phyloP scores from a whole-genome alignment of 495 filamentous ascomycete species.

The Aspergillus incahuasiensis region DNA sequence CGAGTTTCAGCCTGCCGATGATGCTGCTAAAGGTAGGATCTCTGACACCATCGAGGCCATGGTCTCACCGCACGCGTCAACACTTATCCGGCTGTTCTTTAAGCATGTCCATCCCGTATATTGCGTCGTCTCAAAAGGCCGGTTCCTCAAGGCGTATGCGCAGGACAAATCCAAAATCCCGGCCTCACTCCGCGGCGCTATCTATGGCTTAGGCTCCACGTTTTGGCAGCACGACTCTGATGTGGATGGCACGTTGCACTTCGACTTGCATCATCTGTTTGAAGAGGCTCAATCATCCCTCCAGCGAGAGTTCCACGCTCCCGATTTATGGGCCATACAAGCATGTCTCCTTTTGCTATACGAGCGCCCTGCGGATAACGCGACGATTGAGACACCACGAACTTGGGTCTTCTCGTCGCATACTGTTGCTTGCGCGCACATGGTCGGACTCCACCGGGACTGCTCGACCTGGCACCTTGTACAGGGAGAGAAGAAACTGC shows the following conservation, averaged over 20 bases:
- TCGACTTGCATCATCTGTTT: slow-evolving; percentile 5
- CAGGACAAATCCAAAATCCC: not conserved
- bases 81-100: slow-evolving; percentile 1
- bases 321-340: slow-evolving; percentile 2
- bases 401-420: slow-evolving; percentile 2
- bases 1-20: slow-evolving; percentile 3
- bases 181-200: not conserved
- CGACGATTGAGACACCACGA: slow-evolving; percentile 5
- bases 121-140: slow-evolving; percentile 4
- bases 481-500: not conserved
- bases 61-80: slow-evolving; percentile 3
- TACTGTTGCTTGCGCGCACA: slow-evolving; percentile 3
- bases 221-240: slow-evolving; percentile 5
- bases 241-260: not conserved
- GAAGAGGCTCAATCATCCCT: slow-evolving; percentile 4
- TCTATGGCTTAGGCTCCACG: not conserved
- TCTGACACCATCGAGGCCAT: slow-evolving; percentile 3
- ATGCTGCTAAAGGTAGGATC: not conserved
- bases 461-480: slow-evolving; percentile 1
- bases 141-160: slow-evolving; percentile 2
- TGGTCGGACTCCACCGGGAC: slow-evolving; percentile 3
- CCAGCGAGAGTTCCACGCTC: slow-evolving; percentile 4
- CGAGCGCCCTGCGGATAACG: slow-evolving; percentile 5
- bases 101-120: slow-evolving; percentile 7
- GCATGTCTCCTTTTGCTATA: slow-evolving; percentile 2